Evolutionary conservation across 768 basidiomycete genomes (phyloP), one percentile per base, ranked within the genome.

Genomic region (Lepiota venenata): DNA sequence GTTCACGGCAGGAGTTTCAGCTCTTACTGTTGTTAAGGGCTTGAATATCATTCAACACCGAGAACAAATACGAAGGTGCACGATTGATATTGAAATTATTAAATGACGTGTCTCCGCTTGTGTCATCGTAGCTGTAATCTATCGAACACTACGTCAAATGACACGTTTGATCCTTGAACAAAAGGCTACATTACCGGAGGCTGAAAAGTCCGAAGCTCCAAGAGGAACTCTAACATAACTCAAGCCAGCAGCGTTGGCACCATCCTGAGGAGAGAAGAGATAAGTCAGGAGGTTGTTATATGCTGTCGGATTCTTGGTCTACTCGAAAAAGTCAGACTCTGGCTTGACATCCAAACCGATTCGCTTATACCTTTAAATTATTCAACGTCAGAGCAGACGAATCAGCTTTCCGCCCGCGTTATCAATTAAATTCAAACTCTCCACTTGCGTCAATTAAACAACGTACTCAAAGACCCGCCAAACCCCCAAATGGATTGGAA

Each of bases 121-220:
- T 71, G 58, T 85, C 83, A 58, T 83, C 82, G 56, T 77, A 80
- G 47, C 77, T 84, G 61, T 87, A 88, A 2, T 68, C 87, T 76
- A 29, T 37, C n/a, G n/a, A 40, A 38, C 32, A n/a, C 50, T 21
- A 38, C 48, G 18, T 49, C 22, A 56, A 57, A 46, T 43, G 37
- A 21, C 29, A 48, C 16, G 9, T 2, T 12, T 12, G 35, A 32
- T 35, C 38, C 46, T 11, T 37, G 48, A 7, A 11, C 8, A n/a
- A 39, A 12, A n/a, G 29, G 27, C n/a, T 22, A 10, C 50, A 74
- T 49, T 49, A 84, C 85, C 59, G 11, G 60, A 69, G 2, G 78
- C 70, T 11, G 87, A 85, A 60, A 88, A 88, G 65, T 88, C 87
- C 5, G 83, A 76, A 9, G 87, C 82, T 18, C 87, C 88, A 4